These are phyloP conservation scores for Yamadazyma friedrichii DNA, from an alignment of 1,139 yeast species.

Conservation along the genomic window DNA sequence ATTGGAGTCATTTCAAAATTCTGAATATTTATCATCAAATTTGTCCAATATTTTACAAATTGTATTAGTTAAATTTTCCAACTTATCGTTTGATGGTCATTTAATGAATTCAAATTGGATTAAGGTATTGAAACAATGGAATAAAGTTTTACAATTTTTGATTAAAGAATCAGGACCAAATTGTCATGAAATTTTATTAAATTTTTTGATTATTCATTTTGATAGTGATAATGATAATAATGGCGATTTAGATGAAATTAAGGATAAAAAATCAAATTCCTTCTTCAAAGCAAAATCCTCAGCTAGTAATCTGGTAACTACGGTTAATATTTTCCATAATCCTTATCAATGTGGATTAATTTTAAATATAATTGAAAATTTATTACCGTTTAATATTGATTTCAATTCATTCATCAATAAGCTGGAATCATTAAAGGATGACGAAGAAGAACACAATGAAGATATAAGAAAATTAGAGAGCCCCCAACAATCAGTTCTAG, in stretches of 20 bases:
- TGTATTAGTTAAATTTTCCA: constrained; percentile 29
- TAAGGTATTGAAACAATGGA: constrained; percentile 31
- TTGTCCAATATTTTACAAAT: constrained; percentile 29
- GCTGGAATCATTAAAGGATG: neutral
- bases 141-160: constrained; percentile 29
- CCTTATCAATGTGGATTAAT: constrained; percentile 36
- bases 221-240: constrained; percentile 11
- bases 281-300: constrained; percentile 8
- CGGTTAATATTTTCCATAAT: constrained; percentile 32
- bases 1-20: constrained; percentile 42
- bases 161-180: constrained; percentile 40
- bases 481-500: constrained; percentile 23
- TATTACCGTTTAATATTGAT: constrained; percentile 40
- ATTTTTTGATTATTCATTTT: constrained; percentile 33
- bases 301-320: constrained; percentile 7
- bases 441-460: constrained; percentile 16
- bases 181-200: constrained; percentile 37
- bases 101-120: constrained; percentile 37
- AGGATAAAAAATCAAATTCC: constrained; percentile 11
- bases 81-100: constrained; percentile 23
- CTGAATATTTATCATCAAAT: constrained; percentile 34
- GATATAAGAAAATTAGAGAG: constrained; percentile 17
- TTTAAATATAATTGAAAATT: constrained; percentile 28
- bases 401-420: constrained; percentile 21
- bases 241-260: constrained; percentile 5